phyloP scores from a whole-genome alignment of 164 flowering plant genomes.

The Magnolia kwangsiensis region DNA sequence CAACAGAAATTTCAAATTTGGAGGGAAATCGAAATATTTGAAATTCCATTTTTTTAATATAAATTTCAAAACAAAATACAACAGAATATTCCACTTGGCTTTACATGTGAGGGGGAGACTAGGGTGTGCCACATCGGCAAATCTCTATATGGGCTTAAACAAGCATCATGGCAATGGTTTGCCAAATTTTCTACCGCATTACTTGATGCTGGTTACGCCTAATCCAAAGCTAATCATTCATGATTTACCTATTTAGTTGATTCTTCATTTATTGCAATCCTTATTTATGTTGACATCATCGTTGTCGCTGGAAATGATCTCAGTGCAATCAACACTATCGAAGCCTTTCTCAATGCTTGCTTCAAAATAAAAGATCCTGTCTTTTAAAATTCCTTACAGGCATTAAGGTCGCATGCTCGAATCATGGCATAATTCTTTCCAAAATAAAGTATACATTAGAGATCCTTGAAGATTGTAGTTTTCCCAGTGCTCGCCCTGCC shows the following conservation, averaged over 20 bases:
- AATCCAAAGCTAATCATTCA: not conserved
- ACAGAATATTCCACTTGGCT: not conserved
- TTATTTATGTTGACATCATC: not conserved
- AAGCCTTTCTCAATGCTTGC: not conserved
- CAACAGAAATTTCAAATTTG: no score
- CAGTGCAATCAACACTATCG: not conserved
- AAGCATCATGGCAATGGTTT: not conserved
- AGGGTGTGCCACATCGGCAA: not conserved
- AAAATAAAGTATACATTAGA: constrained; percentile 1
- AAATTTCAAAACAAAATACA: no score
- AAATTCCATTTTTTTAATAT: no score
- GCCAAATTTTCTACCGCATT: not conserved
- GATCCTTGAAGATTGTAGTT: not conserved
- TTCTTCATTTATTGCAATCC: not conserved
- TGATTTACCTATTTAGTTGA: not conserved
- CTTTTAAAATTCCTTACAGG: not conserved
- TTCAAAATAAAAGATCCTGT: not conserved
- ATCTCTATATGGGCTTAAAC: constrained; percentile 7
- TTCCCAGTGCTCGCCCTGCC: not conserved
- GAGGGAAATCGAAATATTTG: no score
- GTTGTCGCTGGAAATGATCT: not conserved
- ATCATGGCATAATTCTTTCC: not conserved
- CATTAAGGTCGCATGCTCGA: not conserved
- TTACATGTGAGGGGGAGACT: not conserved
- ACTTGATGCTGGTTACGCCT: not conserved